These are phyloP conservation scores for Schizosaccharomyces octosporus DNA, from an alignment of 805 yeast species.

Conservation along the genomic window DNA sequence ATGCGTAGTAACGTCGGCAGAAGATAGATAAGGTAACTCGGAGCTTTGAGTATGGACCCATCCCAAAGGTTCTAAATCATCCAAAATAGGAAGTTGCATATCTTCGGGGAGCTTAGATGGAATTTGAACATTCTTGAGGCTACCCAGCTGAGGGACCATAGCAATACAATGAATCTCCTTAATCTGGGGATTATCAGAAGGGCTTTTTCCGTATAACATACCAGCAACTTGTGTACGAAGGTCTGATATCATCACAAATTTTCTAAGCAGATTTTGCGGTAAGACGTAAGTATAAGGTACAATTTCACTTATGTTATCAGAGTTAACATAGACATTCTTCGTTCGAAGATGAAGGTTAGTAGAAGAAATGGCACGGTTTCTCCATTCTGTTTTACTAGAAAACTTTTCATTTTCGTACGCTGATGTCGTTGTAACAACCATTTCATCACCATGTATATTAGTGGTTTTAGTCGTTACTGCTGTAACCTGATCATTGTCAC, in stretches of 20 bases:
- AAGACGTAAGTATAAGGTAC: conserved; percentile 43
- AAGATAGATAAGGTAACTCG: conserved; percentile 36
- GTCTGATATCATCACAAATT: conserved; percentile 61
- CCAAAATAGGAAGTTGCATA: conserved; percentile 13
- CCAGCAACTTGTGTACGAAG: conserved; percentile 64
- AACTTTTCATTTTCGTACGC: conserved; percentile 68
- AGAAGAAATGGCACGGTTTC: conserved; percentile 60
- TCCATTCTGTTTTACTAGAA: conserved; percentile 74
- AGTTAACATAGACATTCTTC: conserved; percentile 46
- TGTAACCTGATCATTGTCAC: conserved; percentile 26
- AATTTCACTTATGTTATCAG: conserved; percentile 30
- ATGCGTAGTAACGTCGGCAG: conserved; percentile 46
- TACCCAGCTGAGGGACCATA: conserved; percentile 73
- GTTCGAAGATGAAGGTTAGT: conserved; percentile 48
- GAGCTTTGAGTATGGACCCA: conserved; percentile 80
- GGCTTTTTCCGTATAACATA: conserved; percentile 54
- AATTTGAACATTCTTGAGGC: conserved; percentile 35
- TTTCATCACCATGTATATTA: conserved; percentile 90
- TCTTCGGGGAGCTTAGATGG: conserved; percentile 23
- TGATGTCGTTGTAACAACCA: conserved; percentile 77
- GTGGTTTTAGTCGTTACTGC: conserved; percentile 63
- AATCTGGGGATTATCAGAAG: conserved; percentile 41
- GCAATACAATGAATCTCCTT: conserved; percentile 58
- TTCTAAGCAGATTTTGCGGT: conserved; percentile 58
- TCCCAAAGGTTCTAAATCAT: conserved; percentile 58